Evolutionary conservation across 441 rosid genomes (phyloP).

Genomic region (Codiaeum variegatum): DNA sequence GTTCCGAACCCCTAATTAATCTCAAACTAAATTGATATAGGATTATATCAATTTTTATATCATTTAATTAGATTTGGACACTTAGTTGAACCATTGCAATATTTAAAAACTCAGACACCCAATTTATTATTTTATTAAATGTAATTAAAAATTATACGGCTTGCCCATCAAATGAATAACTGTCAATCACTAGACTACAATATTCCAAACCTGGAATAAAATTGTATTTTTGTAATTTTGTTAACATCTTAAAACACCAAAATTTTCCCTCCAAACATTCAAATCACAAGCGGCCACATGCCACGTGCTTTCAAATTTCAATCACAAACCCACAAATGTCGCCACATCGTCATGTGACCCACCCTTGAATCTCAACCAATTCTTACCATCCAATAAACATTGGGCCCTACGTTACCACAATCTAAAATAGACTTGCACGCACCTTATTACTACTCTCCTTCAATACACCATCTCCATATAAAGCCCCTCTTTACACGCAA

Average conservation of each 20-base stretch:
- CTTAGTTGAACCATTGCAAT: too few relatives aligned
- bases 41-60: too few relatives aligned
- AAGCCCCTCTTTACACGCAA: not conserved
- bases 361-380: not conserved
- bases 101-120: too few relatives aligned
- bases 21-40: too few relatives aligned
- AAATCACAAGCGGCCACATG: not conserved
- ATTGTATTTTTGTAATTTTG: constrained; percentile 1
- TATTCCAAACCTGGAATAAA: not conserved
- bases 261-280: constrained; percentile 1
- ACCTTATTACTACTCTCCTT: not conserved
- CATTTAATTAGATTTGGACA: too few relatives aligned
- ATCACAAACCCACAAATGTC: not conserved
- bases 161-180: not conserved
- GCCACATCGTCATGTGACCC: not conserved
- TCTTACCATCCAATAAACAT: not conserved
- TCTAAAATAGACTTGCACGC: not conserved
- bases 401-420: not conserved
- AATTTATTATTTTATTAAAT: too few relatives aligned
- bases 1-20: too few relatives aligned
- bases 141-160: too few relatives aligned
- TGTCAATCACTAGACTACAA: not conserved
- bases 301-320: not conserved
- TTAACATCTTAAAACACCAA: not conserved
- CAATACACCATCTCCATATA: not conserved